phyloP scores from a whole-genome alignment of 148 eudicot genomes.

The Rhododendron griersonianum region DNA sequence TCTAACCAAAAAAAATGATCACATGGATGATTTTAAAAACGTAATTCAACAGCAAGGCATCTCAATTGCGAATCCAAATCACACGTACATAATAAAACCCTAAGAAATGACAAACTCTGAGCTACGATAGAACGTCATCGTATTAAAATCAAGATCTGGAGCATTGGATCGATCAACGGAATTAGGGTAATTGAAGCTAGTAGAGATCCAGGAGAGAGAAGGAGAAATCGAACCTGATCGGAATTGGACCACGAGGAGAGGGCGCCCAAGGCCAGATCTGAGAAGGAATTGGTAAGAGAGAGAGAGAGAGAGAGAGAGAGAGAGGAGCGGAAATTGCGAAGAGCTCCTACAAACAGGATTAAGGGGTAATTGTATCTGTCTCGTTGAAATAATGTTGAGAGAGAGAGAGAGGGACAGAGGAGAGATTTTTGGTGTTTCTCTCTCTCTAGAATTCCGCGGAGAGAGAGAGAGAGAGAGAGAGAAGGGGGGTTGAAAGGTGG shows the following conservation, averaged over 20 bases:
- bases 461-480: constrained; percentile 8
- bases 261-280: constrained; percentile 3
- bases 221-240: constrained; percentile 16
- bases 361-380: neutral
- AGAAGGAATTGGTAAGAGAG: neutral
- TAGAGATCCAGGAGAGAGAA: constrained; percentile 13
- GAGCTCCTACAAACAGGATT: constrained; percentile 3
- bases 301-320: neutral
- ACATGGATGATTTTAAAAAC: neutral
- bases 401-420: neutral
- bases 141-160: constrained; percentile 2
- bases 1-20: neutral
- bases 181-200: neutral
- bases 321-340: constrained; percentile 1
- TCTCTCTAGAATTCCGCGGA: constrained; percentile 7
- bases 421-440: neutral
- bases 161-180: neutral
- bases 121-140: neutral
- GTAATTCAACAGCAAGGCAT: neutral
- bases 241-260: constrained; percentile 14
- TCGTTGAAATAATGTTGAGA: neutral
- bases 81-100: neutral
- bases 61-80: neutral
- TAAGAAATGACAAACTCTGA: neutral
- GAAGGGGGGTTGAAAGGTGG: neutral